Conservation (phyloP, 129 eudicot species). For the Deinandra increscens region DNA sequence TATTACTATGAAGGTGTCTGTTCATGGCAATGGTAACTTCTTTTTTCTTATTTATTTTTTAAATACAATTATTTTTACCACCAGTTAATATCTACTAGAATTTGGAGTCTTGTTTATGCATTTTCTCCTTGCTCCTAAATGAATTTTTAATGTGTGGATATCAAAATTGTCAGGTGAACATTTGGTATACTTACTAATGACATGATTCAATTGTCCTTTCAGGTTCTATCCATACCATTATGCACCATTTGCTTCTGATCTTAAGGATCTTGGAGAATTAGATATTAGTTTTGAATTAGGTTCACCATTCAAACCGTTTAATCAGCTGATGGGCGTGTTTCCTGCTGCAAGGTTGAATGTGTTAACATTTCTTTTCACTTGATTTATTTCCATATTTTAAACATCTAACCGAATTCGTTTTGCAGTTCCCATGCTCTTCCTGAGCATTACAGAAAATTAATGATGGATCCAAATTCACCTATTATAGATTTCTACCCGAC, state of each 20-base stretch:
- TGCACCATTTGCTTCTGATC: constrained; percentile 99
- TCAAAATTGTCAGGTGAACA: background rate
- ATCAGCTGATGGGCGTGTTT: constrained; percentile 96
- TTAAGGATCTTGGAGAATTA: constrained; percentile 77
- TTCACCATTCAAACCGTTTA: constrained; percentile 90
- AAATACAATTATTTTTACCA: background rate
- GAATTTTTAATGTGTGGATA: background rate
- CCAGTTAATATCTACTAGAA: background rate
- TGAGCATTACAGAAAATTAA: constrained; percentile 72
- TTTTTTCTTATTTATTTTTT: constrained; percentile 8
- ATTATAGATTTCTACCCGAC: constrained; percentile 89
- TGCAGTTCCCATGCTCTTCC: constrained; percentile 99
- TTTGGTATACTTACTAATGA: background rate
- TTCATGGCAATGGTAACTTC: constrained; percentile 87
- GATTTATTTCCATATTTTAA: background rate
- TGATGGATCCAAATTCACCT: constrained; percentile 92
- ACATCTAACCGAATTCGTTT: constrained; percentile 32
- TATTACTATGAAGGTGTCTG: constrained; percentile 99
- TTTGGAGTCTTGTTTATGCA: constrained; percentile 21
- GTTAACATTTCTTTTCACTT: background rate
- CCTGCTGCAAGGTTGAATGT: constrained; percentile 93
- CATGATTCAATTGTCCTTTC: constrained; percentile 15
- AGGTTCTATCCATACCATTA: constrained; percentile 99
- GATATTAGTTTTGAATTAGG: constrained; percentile 78
- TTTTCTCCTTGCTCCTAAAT: background rate